Conservation (phyloP, 495 filamentous ascomycete species). For the Monascus purpureus region DNA sequence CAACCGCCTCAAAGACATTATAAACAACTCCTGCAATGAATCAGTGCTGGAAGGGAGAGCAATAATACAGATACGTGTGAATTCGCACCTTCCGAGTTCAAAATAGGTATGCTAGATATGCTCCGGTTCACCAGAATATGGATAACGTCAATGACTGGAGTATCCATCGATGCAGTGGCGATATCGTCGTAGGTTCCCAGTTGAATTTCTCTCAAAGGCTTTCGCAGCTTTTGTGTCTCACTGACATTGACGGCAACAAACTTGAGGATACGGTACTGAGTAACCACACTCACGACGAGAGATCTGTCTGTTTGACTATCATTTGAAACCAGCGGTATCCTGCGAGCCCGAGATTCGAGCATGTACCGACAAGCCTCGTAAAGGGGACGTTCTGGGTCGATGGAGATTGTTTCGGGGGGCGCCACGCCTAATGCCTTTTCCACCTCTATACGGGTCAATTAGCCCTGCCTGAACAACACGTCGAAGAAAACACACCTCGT, state of each 20-base stretch:
- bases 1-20: conserved; percentile 96
- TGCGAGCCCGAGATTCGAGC: conserved; percentile 81
- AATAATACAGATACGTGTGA: background rate
- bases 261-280: conserved; percentile 95
- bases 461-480: conserved; percentile 4
- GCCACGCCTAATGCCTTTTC: conserved; percentile 83
- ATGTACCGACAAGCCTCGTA: conserved; percentile 94
- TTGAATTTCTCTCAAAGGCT: conserved; percentile 70
- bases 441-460: conserved; percentile 49
- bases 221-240: conserved; percentile 79
- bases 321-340: conserved; percentile 86
- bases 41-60: background rate
- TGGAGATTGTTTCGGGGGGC: conserved; percentile 89
- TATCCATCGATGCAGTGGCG: conserved; percentile 77
- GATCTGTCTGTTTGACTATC: conserved; percentile 89
- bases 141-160: conserved; percentile 89
- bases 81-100: conserved; percentile 58
- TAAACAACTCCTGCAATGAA: conserved; percentile 48
- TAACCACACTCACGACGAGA: conserved; percentile 92
- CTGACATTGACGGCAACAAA: conserved; percentile 96
- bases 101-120: conserved; percentile 88
- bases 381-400: conserved; percentile 74
- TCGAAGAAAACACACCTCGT: conserved; percentile 43
- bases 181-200: conserved; percentile 75
- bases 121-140: conserved; percentile 83